phyloP scores from a whole-genome alignment of 1,284 basidiomycete species.

The Fistulina hepatica region DNA sequence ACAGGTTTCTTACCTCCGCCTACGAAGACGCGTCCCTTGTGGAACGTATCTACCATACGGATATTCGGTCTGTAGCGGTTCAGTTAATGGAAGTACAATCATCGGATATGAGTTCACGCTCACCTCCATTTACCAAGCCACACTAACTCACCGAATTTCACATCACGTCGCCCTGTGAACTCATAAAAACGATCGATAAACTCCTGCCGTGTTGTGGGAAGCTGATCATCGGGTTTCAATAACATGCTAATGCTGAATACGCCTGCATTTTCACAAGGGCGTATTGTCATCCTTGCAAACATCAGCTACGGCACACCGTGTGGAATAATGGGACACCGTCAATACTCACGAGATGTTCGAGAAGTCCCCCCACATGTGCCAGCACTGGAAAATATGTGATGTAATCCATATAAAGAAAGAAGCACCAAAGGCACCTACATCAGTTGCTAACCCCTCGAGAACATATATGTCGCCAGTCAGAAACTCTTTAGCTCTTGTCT shows the following conservation, averaged over 20 bases:
- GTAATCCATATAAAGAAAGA: neutral
- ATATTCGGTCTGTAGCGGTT: constrained; percentile 6
- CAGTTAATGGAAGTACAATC: neutral
- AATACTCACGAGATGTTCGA: neutral
- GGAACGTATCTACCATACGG: constrained; percentile 18
- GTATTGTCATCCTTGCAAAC: constrained; percentile 22
- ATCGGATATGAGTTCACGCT: neutral
- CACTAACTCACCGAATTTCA: constrained; percentile 26
- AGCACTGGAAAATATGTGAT: constrained; percentile 17
- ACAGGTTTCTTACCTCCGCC: constrained; percentile 18
- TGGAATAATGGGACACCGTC: neutral
- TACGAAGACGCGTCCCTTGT: constrained; percentile 18
- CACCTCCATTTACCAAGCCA: constrained; percentile 23
- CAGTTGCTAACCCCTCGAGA: constrained; percentile 21
- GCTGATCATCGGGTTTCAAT: neutral
- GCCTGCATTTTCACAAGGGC: constrained; percentile 22
- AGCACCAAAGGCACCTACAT: constrained; percentile 19
- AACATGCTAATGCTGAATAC: constrained; percentile 15
- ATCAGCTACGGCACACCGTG: too few relatives aligned
- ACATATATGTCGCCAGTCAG: constrained; percentile 33
- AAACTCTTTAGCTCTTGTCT: constrained; percentile 26
- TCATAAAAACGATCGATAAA: constrained; percentile 23
- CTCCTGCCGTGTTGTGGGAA: constrained; percentile 18
- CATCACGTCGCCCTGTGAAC: constrained; percentile 22
- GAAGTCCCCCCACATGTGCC: constrained; percentile 24